Base-by-base conservation (phyloP, 2,329 filamentous ascomycete species). In the Colletotrichum melonis region DNA sequence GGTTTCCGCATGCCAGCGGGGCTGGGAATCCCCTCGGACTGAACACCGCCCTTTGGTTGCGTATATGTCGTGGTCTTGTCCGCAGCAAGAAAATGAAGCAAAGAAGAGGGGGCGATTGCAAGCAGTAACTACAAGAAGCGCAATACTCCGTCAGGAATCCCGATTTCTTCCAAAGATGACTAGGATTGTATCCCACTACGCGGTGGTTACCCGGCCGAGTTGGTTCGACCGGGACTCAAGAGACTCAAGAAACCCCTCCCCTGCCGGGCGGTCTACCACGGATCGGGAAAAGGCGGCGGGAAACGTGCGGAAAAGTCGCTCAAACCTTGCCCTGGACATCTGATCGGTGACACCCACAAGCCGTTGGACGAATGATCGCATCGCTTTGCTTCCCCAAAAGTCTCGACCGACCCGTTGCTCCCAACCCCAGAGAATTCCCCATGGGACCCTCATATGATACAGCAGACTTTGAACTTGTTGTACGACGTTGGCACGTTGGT, bases 1-100 rank as follows among this genome's bases (percentile, higher is more conserved):
- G 74, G 74, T 72, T 75, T 75, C 72, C 74, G 74, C 72, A 75
- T 75, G 69, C 38, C 30, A 56, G 35, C 54, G 65, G 62, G 24
- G 16, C 38, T 16, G 8, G 14, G 22, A 42, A 12, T 54, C 22
- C 22, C 4, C 71, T 70, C 71, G 71, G 67, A 73, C 32, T 32
- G 49, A 73, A 71, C 28, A 38, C 62, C 62, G 62, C 67, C 62
- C 54, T 19, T 28, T 42, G 63, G 56, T 57, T 12, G 46, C 38
- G 5, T 42, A 56, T 19, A 32, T n/a, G 60, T 28, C 4, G 35
- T 7, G 24, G 46, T 32, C 55, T 32, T 26, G 42, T 56, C 24
- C 19, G 56, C 38, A 32, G 63, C 24, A 22, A 22, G 12, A 8
- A 52, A 11, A 54, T 8, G 12, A 5, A 28, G n/a, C 14, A 16